Evolutionary conservation across 2,329 filamentous ascomycete species (phyloP).

Genomic region (Talaromyces pinophilus): DNA sequence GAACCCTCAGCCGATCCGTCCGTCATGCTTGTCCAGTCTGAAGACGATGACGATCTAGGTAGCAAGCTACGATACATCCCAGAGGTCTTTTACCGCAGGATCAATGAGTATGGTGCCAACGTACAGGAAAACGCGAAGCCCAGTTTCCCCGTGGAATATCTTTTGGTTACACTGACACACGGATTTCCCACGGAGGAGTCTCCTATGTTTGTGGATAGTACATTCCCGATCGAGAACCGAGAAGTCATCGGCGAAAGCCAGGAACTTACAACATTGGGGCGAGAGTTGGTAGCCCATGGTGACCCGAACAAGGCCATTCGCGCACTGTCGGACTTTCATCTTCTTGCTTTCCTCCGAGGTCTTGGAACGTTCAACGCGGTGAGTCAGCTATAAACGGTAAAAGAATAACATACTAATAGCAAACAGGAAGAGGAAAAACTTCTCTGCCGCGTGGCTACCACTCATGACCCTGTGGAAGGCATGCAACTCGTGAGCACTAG

Average conservation of each 20-base stretch:
- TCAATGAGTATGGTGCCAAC: conserved; percentile 95
- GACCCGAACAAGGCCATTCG: conserved; percentile 63
- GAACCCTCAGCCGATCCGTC: conserved; percentile 91
- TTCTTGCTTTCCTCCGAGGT: conserved; percentile 81
- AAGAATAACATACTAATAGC: not conserved
- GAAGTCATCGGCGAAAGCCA: conserved; percentile 83
- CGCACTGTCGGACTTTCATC: conserved; percentile 87
- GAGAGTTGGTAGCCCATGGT: conserved; percentile 67
- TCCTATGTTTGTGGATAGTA: conserved; percentile 69
- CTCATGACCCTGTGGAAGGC: conserved; percentile 76
- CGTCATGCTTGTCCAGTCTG: conserved; percentile 90
- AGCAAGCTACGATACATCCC: conserved; percentile 85
- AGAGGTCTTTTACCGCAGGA: conserved; percentile 91
- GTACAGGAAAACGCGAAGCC: conserved; percentile 98
- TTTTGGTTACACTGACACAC: conserved; percentile 93
- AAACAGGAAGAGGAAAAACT: conserved; percentile 81
- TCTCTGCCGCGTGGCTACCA: conserved; percentile 79
- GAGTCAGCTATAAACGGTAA: conserved; percentile 33
- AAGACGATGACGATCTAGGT: conserved; percentile 73
- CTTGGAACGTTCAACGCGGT: conserved; percentile 86
- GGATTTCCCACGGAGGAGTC: conserved; percentile 83
- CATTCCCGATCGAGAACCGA: conserved; percentile 90
- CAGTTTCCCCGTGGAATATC: conserved; percentile 92
- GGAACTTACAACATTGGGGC: conserved; percentile 68
- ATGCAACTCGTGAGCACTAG: conserved; percentile 81